These are phyloP conservation scores for Drosera spatulata DNA, from an alignment of 179 eudicot species.

Conservation along the genomic window DNA sequence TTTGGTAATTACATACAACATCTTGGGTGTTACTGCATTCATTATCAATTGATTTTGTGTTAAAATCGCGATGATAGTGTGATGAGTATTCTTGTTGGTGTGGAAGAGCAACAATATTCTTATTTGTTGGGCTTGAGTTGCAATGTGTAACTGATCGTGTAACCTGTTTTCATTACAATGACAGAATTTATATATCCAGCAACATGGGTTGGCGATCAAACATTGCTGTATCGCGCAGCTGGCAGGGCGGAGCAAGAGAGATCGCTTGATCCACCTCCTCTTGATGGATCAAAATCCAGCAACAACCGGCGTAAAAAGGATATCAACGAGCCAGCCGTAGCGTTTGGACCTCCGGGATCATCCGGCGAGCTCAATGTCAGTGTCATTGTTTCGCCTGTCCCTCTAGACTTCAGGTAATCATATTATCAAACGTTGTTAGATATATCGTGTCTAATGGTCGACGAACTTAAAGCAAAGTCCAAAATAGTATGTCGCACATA, in stretches of 20 bases:
- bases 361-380: conserved; percentile 94
- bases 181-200: conserved; percentile 87
- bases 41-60: neutral
- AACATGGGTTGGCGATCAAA: conserved; percentile 85
- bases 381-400: conserved; percentile 70
- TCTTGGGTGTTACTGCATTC: neutral
- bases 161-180: conserved; percentile 1
- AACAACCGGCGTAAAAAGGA: conserved; percentile 20
- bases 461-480: neutral
- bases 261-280: conserved; percentile 57
- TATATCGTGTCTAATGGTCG: no score
- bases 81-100: neutral
- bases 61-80: neutral
- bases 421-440: neutral
- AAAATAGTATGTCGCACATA: neutral
- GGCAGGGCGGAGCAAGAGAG: conserved; percentile 53
- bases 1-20: conserved; percentile 40
- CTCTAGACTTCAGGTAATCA: conserved; percentile 68
- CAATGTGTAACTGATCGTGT: neutral
- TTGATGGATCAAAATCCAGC: conserved; percentile 5
- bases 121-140: neutral
- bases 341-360: conserved; percentile 92
- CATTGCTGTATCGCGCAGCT: conserved; percentile 54
- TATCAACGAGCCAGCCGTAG: conserved; percentile 68
- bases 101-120: neutral